phyloP scores from a whole-genome alignment of 1,284 basidiomycete genomes.

The Malassezia brasiliensis region DNA sequence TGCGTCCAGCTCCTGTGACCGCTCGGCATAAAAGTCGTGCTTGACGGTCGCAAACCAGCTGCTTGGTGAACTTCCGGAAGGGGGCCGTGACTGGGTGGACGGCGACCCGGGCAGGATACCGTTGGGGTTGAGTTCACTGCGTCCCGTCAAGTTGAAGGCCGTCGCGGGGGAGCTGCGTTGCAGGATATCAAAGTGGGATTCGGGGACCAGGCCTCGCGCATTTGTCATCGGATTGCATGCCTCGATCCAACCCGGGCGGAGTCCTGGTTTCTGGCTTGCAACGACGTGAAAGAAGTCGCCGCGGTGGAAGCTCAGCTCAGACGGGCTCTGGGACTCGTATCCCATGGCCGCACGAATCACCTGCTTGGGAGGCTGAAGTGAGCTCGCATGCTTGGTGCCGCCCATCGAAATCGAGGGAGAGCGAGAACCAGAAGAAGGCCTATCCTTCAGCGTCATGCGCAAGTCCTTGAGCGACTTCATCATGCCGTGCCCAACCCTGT shows the following conservation, averaged over 20 bases:
- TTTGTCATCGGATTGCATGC: constrained; percentile 68
- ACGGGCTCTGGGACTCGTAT: constrained; percentile 65
- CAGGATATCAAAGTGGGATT: constrained; percentile 62
- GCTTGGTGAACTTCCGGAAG: neutral
- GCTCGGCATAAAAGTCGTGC: constrained; percentile 88
- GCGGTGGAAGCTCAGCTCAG: constrained; percentile 79
- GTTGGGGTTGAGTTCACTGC: constrained; percentile 30
- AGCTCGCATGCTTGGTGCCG: constrained; percentile 22
- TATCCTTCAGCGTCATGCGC: constrained; percentile 37
- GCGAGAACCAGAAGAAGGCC: constrained; percentile 16
- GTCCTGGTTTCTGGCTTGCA: constrained; percentile 56
- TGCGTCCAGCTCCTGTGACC: constrained; percentile 89
- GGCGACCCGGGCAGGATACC: constrained; percentile 12
- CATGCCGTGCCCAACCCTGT: neutral
- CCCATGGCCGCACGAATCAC: constrained; percentile 76
- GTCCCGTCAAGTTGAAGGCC: neutral
- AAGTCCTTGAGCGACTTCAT: constrained; percentile 46
- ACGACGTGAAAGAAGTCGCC: constrained; percentile 98
- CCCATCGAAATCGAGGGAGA: constrained; percentile 22
- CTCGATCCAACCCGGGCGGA: constrained; percentile 49
- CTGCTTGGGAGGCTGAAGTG: constrained; percentile 67
- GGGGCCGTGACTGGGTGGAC: neutral
- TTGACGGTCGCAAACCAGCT: constrained; percentile 64
- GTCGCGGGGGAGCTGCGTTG: constrained; percentile 24
- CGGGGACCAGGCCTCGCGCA: constrained; percentile 81